phyloP scores from a whole-genome alignment of 2,329 filamentous ascomycete genomes.

The Pezicula rhizophila region DNA sequence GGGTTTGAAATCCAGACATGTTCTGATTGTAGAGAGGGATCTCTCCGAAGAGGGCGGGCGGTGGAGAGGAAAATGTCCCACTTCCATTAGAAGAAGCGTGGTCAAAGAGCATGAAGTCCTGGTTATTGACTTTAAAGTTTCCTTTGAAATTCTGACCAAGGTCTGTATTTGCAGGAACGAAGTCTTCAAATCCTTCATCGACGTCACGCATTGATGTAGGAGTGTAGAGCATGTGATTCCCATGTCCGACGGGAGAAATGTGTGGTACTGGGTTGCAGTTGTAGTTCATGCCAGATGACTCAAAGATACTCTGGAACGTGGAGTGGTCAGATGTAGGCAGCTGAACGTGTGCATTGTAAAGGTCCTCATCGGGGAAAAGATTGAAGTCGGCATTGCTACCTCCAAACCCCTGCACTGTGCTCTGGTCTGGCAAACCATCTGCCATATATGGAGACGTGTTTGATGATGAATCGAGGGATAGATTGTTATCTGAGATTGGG shows the following conservation, averaged over 20 bases:
- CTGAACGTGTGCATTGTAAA: constrained; percentile 53
- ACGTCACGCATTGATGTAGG: constrained; percentile 54
- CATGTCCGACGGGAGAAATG: constrained; percentile 64
- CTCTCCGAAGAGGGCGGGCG: constrained; percentile 23
- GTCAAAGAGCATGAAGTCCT: constrained; percentile 26
- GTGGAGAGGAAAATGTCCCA: constrained; percentile 16
- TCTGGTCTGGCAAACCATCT: constrained; percentile 41
- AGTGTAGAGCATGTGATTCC: constrained; percentile 63
- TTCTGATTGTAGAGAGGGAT: constrained; percentile 14
- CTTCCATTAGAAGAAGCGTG: constrained; percentile 9
- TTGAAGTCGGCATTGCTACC: constrained; percentile 43
- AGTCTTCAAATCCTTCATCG: constrained; percentile 45
- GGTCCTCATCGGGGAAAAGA: constrained; percentile 50
- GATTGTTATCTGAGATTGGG: constrained; percentile 20
- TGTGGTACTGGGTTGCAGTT: constrained; percentile 38
- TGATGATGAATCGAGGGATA: constrained; percentile 15
- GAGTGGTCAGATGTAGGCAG: constrained; percentile 43
- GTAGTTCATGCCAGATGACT: constrained; percentile 24
- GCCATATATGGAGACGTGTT: constrained; percentile 31
- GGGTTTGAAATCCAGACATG: constrained; percentile 7
- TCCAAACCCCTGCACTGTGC: constrained; percentile 53
- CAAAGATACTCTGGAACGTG: constrained; percentile 29
- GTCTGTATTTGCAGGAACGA: constrained; percentile 17
- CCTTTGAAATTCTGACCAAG: constrained; percentile 1
- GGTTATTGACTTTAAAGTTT: background rate